A percentile compares a stretch with the other conserved stretches of the same genome.
These are phyloP conservation scores for Suhomyces atakaporum DNA, from an alignment of 1,139 yeast genomes.

Conservation along the genomic window DNA sequence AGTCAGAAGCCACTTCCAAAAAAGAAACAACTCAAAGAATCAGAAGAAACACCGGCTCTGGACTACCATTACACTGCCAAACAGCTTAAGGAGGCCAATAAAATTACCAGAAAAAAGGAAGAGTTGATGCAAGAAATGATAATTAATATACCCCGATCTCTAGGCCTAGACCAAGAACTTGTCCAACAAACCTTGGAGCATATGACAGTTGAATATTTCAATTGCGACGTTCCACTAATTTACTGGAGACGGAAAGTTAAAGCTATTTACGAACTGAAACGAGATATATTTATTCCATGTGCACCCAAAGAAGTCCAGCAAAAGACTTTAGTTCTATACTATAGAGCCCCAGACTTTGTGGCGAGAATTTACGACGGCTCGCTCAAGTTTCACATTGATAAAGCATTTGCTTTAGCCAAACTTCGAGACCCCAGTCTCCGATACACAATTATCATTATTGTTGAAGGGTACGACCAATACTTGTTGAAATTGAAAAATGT, in stretches of 20 bases:
- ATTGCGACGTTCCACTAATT: constrained; percentile 30
- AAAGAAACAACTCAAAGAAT: background rate
- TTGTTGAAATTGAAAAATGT: constrained; percentile 43
- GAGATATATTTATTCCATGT: constrained; percentile 59
- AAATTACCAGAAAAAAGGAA: constrained; percentile 47
- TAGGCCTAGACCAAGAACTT: constrained; percentile 15
- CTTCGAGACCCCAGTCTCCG: constrained; percentile 13
- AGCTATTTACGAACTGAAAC: constrained; percentile 44
- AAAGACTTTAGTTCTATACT: constrained; percentile 43
- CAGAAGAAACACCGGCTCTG: constrained; percentile 7
- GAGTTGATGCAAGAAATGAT: constrained; percentile 55
- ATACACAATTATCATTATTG: constrained; percentile 40
- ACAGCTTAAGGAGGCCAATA: constrained; percentile 53
- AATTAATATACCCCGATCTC: constrained; percentile 30
- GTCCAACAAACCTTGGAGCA: constrained; percentile 16
- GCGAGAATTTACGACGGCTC: constrained; percentile 31
- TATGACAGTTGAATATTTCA: constrained; percentile 16
- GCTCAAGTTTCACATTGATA: constrained; percentile 21
- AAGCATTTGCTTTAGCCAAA: constrained; percentile 22
- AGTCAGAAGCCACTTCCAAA: too few species aligned
- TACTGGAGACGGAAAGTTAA: constrained; percentile 38
- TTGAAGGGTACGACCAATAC: constrained; percentile 52
- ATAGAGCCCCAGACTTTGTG: constrained; percentile 48
- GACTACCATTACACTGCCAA: constrained; percentile 23
- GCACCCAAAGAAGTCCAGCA: constrained; percentile 43